Conservation (phyloP, 495 filamentous ascomycete species). For the Monascus purpureus region DNA sequence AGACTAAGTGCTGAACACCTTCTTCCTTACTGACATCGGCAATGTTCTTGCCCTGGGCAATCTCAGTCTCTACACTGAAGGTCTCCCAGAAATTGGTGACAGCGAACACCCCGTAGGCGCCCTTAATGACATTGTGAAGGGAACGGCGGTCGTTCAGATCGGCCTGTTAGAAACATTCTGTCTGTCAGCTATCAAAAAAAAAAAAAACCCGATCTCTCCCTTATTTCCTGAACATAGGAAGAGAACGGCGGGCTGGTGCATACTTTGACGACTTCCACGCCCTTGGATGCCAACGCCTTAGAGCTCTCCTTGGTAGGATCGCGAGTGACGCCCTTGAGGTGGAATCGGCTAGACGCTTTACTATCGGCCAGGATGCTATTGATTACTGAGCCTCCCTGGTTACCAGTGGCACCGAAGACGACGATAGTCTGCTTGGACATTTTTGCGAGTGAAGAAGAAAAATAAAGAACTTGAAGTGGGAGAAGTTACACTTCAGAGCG, state of each 20-base stretch:
- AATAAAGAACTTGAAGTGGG: no score
- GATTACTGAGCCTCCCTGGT: slow-evolving; percentile 30
- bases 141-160: slow-evolving; percentile 13
- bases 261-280: slow-evolving; percentile 25
- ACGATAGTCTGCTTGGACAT: no score
- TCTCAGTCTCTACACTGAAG: slow-evolving; percentile 8
- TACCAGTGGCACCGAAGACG: slow-evolving; percentile 33
- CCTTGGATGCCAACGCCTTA: slow-evolving; percentile 15
- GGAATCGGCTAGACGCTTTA: no score
- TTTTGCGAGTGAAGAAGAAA: no score
- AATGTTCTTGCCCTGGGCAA: slow-evolving; percentile 1
- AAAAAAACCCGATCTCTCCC: slow-evolving; percentile 1
- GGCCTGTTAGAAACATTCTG: background rate
- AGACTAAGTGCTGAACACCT: slow-evolving; percentile 23
- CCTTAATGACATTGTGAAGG: slow-evolving; percentile 13
- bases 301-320: slow-evolving; percentile 20
- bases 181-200: background rate
- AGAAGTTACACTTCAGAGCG: no score
- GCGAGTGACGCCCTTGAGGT: slow-evolving; percentile 29
- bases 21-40: slow-evolving; percentile 1
- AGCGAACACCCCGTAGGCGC: slow-evolving; percentile 20
- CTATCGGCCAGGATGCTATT: slow-evolving; percentile 14
- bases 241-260: background rate
- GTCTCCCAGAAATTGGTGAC: slow-evolving; percentile 13
- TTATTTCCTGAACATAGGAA: no score